Base-by-base conservation (phyloP, 148 eudicot species). In the Vaccinium myrtillus region DNA sequence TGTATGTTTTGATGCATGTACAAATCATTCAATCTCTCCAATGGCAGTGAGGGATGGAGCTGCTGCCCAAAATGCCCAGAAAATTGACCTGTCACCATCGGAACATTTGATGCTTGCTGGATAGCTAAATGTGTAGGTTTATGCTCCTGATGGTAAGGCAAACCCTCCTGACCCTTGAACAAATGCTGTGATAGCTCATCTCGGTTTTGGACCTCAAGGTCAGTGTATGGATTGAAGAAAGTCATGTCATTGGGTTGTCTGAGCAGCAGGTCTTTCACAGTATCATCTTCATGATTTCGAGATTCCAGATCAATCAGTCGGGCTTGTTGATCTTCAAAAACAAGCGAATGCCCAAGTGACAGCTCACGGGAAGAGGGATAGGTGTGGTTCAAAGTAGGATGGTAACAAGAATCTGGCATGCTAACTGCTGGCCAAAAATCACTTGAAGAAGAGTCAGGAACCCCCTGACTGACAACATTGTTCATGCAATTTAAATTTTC, bases 161-260 rank as follows among this genome's bases (percentile, higher is more conserved):
- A 83, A 85, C 85, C 61, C 48, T 63, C 85, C 27, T 89, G 94
- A 14, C 78, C 89, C 82, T 90, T 92, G 69, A 91, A 89, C 49
- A 91, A 75, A 53, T 98, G 87, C 48, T 91, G 95, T 19, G 88
- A 84, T 36, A 93, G 80, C 81, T 93, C 98, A 79, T 78, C 92
- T 80, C 90, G 89, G 55, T 90, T 93, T 86, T 89, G 87, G 73
- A 85, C 83, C 25, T 89, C 94, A 86, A 87, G 85, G 81, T 85
- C 86, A 15, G 89, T 81, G 49, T 85, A 93, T 78, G 93, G 75
- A 83, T 82, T 87, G 82, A 88, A 89, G 87, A 89, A 90, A 53
- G 95, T 78, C 85, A 88, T 61, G 11, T 85, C 89, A 73, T 84
- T 84, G 58, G 91, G 56, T 67, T 89, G 92, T 79, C 89, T 91